Evolutionary conservation across 768 basidiomycete genomes (phyloP), one percentile per base, ranked within the genome.

Genomic region (Psilocybe cubensis): DNA sequence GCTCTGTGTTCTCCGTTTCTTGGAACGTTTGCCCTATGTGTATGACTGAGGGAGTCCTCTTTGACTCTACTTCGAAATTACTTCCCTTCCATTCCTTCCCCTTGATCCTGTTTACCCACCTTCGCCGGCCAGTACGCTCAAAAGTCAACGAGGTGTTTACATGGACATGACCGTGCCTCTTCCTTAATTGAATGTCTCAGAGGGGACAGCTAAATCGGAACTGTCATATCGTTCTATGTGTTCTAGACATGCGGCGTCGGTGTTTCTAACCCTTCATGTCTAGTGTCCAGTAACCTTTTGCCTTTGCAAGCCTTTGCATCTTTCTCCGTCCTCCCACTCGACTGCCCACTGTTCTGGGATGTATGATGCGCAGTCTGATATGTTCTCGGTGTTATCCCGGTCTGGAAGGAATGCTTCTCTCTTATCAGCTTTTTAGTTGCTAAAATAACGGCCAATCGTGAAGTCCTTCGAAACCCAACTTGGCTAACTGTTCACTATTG

Each of bases 221-320:
- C 8, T 21, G 18, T 21, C 23, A n/a, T 44, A 10, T 14, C 11
- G 8, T 28, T 29, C 46, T 48, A n/a, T 48, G 14, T 31, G 23
- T 25, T 46, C 8, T 27, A 20, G 27, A 20, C 46, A 14, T 18
- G 18, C n/a, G 27, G 18, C 17, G 10, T 7, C 45, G 9, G 11
- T 46, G 45, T 46, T 7, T 46, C 14, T 27, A 10, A 11, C 10
- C 45, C 25, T n/a, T 25, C 25, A 27, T 7, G 24, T 28, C 6
- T n/a, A 4, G n/a, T 29, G 46, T 48, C 46, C 12, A 48, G n/a
- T 27, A 48, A 48, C 25, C 46, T 48, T 48, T 48, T 48, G 46
- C 24, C 46, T 48, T 48, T 25, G 28, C 4, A 25, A 14, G 8
- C 28, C 14, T 46, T 25, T 45, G 43, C 17, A 18, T 45, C 4